Evolutionary conservation across 2,329 filamentous ascomycete genomes (phyloP).

Genomic region (Tricladium varicosporioides): DNA sequence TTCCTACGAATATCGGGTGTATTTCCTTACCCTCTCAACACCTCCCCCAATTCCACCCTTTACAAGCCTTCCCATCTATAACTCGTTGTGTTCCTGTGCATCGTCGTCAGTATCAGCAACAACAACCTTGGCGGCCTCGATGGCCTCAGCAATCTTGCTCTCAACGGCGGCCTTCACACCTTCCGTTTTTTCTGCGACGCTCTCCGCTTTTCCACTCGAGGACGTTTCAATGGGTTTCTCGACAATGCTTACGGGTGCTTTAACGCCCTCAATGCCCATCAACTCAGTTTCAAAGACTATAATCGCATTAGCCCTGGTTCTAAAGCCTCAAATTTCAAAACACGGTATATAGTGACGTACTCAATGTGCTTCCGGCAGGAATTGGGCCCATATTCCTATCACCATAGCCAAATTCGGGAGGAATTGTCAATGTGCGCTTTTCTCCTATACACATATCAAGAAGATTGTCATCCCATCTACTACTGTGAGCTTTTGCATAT

Average conservation of each 20-base stretch:
- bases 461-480: slow-evolving; percentile 84
- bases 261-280: slow-evolving; percentile 75
- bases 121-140: slow-evolving; percentile 51
- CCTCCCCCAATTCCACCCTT: slow-evolving; percentile 9
- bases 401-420: slow-evolving; percentile 84
- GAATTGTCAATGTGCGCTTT: slow-evolving; percentile 85
- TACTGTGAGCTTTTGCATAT: slow-evolving; percentile 5
- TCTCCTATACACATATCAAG: slow-evolving; percentile 95
- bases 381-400: slow-evolving; percentile 75
- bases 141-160: slow-evolving; percentile 49
- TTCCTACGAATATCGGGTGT: background rate
- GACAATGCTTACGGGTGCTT: slow-evolving; percentile 30
- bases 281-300: slow-evolving; percentile 89
- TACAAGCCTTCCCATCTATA: slow-evolving; percentile 39
- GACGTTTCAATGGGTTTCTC: slow-evolving; percentile 11
- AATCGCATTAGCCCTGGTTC: background rate
- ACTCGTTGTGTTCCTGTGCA: slow-evolving; percentile 57
- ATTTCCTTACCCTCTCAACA: background rate
- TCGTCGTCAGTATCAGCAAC: slow-evolving; percentile 54
- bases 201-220: slow-evolving; percentile 14
- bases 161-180: slow-evolving; percentile 40
- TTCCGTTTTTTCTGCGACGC: slow-evolving; percentile 25
- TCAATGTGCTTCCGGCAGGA: slow-evolving; percentile 73
- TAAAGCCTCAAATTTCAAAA: slow-evolving; percentile 6
- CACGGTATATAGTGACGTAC: slow-evolving; percentile 43